These are phyloP conservation scores for Porcisia deanei DNA, from an alignment of 208 protist genomes.

Conservation along the genomic window DNA sequence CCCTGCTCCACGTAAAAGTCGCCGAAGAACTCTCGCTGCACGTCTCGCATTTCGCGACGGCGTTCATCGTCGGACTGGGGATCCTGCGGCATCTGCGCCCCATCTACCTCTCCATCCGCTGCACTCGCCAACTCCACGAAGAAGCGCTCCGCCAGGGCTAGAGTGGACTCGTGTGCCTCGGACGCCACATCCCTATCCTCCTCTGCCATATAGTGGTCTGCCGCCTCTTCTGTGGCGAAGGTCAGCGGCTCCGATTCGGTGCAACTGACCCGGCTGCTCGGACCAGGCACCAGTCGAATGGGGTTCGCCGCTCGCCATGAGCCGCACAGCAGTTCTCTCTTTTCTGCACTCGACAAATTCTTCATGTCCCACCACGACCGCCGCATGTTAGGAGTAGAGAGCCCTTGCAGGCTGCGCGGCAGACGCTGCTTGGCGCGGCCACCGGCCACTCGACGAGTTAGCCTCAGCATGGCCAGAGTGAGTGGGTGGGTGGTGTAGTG, in stretches of 20 bases:
- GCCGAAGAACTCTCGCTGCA: slow-evolving; percentile 71
- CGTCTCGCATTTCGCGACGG: slow-evolving; percentile 51
- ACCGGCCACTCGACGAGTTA: slow-evolving; percentile 17
- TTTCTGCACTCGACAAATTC: slow-evolving; percentile 36
- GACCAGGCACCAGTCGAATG: slow-evolving; percentile 45
- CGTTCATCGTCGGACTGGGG: slow-evolving; percentile 53
- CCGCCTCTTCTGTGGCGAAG: slow-evolving; percentile 72
- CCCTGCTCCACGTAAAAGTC: slow-evolving; percentile 78
- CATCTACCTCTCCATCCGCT: slow-evolving; percentile 66
- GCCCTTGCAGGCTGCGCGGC: slow-evolving; percentile 19
- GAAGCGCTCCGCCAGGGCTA: slow-evolving; percentile 60
- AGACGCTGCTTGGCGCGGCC: slow-evolving; percentile 13
- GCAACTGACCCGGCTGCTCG: slow-evolving; percentile 45
- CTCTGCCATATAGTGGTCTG: slow-evolving; percentile 46
- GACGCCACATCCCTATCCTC: slow-evolving; percentile 41
- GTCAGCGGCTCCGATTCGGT: slow-evolving; percentile 31
- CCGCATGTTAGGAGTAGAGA: slow-evolving; percentile 37
- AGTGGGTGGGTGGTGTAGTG: neutral
- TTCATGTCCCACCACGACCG: slow-evolving; percentile 44
- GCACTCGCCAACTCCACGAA: slow-evolving; percentile 61
- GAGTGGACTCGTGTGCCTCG: slow-evolving; percentile 43
- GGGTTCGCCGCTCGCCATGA: slow-evolving; percentile 47
- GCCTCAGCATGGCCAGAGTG: slow-evolving; percentile 1
- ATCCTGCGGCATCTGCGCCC: slow-evolving; percentile 19
- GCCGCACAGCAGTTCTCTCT: slow-evolving; percentile 50